phyloP scores from a whole-genome alignment of 331 rosid species.

The Spiraea crenata region DNA sequence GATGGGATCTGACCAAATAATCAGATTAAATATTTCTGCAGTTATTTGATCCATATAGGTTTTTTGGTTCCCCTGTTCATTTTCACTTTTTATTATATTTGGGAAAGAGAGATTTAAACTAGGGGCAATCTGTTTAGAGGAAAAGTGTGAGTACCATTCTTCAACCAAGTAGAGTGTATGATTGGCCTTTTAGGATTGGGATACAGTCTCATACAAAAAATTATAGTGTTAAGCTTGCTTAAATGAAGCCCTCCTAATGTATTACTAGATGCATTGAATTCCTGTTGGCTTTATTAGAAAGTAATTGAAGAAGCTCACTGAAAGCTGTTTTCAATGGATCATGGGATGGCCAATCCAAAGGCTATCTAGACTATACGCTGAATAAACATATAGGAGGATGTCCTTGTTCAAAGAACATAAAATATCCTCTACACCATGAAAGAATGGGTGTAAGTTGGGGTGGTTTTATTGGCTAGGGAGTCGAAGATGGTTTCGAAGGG shows the following conservation, averaged over 20 bases:
- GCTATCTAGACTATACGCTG: neutral
- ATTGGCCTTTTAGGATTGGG: neutral
- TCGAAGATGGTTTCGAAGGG: neutral
- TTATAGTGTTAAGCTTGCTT: too few relatives aligned
- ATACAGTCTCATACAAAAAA: neutral
- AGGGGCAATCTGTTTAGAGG: neutral
- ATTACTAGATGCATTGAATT: neutral
- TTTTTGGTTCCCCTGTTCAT: neutral
- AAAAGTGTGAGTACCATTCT: neutral
- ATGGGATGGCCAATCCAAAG: neutral
- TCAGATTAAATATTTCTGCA: neutral
- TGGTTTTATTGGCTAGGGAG: neutral
- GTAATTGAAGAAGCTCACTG: neutral
- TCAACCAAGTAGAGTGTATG: neutral
- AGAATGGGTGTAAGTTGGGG: neutral
- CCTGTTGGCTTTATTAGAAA: neutral
- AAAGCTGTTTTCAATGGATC: neutral
- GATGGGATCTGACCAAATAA: neutral
- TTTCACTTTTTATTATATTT: too few relatives aligned
- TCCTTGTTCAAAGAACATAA: neutral
- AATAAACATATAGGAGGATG: neutral
- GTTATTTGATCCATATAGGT: neutral
- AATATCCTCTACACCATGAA: neutral
- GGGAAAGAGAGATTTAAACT: neutral
- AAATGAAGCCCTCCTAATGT: neutral